Conservation (phyloP, 768 basidiomycete genomes). For the Tubosaeta brunneosetosa region DNA sequence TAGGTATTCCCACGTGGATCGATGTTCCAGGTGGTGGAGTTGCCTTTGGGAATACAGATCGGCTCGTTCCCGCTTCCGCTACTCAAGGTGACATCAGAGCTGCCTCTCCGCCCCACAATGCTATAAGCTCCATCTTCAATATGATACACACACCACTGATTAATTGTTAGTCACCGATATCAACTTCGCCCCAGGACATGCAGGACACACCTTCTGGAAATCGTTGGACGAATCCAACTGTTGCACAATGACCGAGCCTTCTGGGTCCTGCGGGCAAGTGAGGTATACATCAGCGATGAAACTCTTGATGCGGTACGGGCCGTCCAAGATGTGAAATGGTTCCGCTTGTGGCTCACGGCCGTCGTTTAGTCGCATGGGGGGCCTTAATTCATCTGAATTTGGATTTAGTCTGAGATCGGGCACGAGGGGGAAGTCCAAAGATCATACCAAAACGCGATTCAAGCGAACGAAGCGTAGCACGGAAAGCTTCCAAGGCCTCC, state of each 20-base stretch:
- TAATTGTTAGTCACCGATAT: neutral
- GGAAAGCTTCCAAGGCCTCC: neutral
- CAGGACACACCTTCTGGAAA: neutral
- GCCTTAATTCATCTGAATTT: neutral
- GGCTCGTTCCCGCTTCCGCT: neutral
- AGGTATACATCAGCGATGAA: neutral
- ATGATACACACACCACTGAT: neutral
- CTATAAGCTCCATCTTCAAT: neutral
- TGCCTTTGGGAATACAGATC: neutral
- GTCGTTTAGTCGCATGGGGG: neutral
- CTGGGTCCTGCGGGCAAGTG: neutral
- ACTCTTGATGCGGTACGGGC: neutral
- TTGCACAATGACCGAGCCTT: neutral
- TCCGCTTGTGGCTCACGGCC: neutral
- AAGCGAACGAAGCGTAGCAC: neutral
- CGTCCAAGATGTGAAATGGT: neutral
- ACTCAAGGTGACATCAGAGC: neutral
- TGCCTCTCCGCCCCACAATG: neutral
- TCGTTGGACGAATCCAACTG: neutral
- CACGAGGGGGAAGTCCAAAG: neutral
- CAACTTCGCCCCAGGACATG: neutral
- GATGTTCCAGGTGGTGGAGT: neutral
- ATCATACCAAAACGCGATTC: neutral
- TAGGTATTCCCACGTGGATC: neutral
- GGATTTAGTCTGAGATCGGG: neutral